These are phyloP conservation scores for Rhizopogon vinicolor DNA, from an alignment of 768 basidiomycete genomes.

Conservation along the genomic window DNA sequence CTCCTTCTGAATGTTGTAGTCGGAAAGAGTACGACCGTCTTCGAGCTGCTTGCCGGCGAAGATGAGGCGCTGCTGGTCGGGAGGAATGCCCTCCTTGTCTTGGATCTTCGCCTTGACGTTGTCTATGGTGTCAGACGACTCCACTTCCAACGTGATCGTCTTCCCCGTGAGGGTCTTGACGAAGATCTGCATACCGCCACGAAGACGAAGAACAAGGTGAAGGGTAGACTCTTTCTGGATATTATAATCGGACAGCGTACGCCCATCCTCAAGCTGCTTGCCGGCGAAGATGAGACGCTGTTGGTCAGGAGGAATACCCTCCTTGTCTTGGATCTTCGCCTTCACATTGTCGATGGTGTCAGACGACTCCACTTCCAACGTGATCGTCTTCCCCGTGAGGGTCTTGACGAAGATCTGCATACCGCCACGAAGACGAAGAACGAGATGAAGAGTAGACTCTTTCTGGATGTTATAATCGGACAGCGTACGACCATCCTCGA, in stretches of 20 bases:
- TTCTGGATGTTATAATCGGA: constrained; percentile 95
- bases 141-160: constrained; percentile 91
- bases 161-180: constrained; percentile 88
- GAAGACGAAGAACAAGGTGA: constrained; percentile 69
- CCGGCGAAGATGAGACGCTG: constrained; percentile 91
- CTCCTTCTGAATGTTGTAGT: constrained; percentile 91
- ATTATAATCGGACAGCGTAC: constrained; percentile 87
- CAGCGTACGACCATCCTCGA: constrained; percentile 93
- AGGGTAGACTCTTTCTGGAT: constrained; percentile 89
- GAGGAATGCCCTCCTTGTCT: constrained; percentile 77
- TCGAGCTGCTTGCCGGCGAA: constrained; percentile 95
- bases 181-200: constrained; percentile 90
- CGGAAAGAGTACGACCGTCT: constrained; percentile 88
- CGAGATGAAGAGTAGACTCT: constrained; percentile 93
- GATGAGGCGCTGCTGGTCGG: constrained; percentile 86
- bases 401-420: constrained; percentile 87
- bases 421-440: constrained; percentile 89
- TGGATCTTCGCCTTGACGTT: constrained; percentile 89
- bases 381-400: constrained; percentile 86
- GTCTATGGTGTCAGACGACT: constrained; percentile 91
- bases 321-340: constrained; percentile 93
- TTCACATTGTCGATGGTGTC: constrained; percentile 89
- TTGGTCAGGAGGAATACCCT: constrained; percentile 84
- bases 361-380: constrained; percentile 86
- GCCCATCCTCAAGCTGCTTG: constrained; percentile 89